Evolutionary conservation across 176 grass and related monocot genomes (phyloP).

Genomic region (Themeda triandra): DNA sequence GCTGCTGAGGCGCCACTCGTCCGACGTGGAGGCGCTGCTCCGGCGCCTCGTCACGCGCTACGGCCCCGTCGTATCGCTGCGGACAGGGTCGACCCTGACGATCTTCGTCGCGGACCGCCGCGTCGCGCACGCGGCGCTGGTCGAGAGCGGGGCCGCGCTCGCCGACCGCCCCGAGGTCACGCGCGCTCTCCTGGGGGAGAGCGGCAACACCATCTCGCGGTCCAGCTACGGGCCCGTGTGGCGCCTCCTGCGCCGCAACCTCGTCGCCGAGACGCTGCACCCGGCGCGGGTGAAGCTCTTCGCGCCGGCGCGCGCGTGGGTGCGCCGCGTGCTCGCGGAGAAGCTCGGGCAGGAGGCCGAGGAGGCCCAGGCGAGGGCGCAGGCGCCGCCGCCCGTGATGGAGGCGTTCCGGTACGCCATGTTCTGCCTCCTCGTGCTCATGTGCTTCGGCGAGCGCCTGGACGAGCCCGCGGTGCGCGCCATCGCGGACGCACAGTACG

Average conservation of each 20-base stretch:
- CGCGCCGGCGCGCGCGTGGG: slow-evolving; percentile 40
- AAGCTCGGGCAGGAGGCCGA: slow-evolving; percentile 3
- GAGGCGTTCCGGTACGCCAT: slow-evolving; percentile 46
- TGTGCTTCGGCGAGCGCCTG: slow-evolving; percentile 73
- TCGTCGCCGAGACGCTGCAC: background rate
- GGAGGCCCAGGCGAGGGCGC: too few relatives aligned
- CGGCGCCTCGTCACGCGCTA: slow-evolving; percentile 31
- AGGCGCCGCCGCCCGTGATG: background rate
- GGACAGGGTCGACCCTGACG: slow-evolving; percentile 12
- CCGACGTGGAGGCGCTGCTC: slow-evolving; percentile 15
- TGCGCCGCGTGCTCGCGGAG: slow-evolving; percentile 16
- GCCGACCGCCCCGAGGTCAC: slow-evolving; percentile 30
- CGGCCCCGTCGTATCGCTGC: slow-evolving; percentile 48
- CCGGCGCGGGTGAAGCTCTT: slow-evolving; percentile 41
- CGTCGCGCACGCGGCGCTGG: slow-evolving; percentile 51
- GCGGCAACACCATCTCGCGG: background rate
- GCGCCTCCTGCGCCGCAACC: background rate
- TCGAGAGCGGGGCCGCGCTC: slow-evolving; percentile 36
- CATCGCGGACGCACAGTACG: slow-evolving; percentile 34
- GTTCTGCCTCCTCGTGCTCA: slow-evolving; percentile 61
- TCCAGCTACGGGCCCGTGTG: background rate
- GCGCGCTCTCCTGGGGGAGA: slow-evolving; percentile 13
- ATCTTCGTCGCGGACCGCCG: slow-evolving; percentile 47
- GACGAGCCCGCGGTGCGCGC: slow-evolving; percentile 40
- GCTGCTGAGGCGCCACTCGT: slow-evolving; percentile 8